Evolutionary conservation across 306 rosid genomes (phyloP), one percentile per base, ranked within the genome.

Genomic region (Corylus americana): DNA sequence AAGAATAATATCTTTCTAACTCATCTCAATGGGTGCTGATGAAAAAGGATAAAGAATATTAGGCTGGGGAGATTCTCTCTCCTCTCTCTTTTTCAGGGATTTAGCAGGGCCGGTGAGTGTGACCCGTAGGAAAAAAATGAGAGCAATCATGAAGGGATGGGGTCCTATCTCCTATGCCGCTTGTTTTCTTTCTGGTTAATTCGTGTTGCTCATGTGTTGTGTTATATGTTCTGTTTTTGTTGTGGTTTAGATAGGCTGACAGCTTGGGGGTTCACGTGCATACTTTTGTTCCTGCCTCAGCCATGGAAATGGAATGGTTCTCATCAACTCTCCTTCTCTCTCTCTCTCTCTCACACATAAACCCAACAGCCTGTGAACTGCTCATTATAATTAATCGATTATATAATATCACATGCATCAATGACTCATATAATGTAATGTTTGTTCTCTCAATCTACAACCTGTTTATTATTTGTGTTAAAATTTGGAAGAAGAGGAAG

Each of bases 211-310:
- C 75, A 35, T 22, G 76, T 73, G 77, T 79, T 76, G 71, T 74
- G 59, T 25, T 71, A 68, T 68, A 58, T 5, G 7, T 75, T 84
- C 67, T 84, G 72, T 84, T 84, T 76, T 57, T 85, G 58, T 63
- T 82, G 75, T 84, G 92, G 82, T 82, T 59, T 68, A 75, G 78
- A 63, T 75, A 79, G 42, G 79, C 74, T 77, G 83, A 88, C 92
- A 82, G 63, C 79, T 79, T 72, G 55, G 59, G 76, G 76, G 53
- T 86, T 90, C 91, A 85, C 90, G 84, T 87, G 90, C 78, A 75
- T 70, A 47, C 68, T 73, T 71, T 82, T 70, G 58, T 78, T 79
- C 78, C 71, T 78, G 83, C 81, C 75, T 75, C 80, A 11, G 55
- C 45, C 73, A 78, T 78, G 47, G 37, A 13, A 42, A 3, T 39